These are phyloP conservation scores for Moesziomyces globuligerus DNA, from an alignment of 1,284 basidiomycete genomes.

Conservation along the genomic window DNA sequence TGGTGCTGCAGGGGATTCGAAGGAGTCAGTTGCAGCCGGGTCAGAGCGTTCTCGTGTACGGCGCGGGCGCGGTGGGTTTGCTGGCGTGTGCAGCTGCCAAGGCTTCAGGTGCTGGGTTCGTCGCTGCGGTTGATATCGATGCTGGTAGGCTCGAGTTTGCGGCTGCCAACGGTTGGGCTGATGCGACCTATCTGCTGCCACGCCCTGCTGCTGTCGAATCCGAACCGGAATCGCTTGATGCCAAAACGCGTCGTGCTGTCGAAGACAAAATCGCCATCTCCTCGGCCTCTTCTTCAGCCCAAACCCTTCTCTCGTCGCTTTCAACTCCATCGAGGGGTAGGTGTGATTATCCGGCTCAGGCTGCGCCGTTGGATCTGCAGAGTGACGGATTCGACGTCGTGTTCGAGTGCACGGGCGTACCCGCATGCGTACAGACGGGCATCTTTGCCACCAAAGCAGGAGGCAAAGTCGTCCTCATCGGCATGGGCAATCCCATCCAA, in stretches of 20 bases:
- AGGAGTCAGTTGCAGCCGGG: conserved; percentile 75
- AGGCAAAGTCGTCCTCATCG: conserved; percentile 88
- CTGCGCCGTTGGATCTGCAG: conserved; percentile 23
- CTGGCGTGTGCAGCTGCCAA: conserved; percentile 74
- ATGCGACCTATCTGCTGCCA: conserved; percentile 77
- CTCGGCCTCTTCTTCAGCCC: conserved; percentile 69
- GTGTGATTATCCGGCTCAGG: conserved; percentile 21
- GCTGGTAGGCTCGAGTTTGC: conserved; percentile 46
- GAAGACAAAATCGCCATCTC: conserved; percentile 71
- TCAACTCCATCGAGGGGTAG: background rate
- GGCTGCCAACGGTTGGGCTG: conserved; percentile 74
- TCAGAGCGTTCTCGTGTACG: conserved; percentile 84
- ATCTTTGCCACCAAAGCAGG: conserved; percentile 76
- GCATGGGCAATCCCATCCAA: conserved; percentile 89
- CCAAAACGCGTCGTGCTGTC: conserved; percentile 74
- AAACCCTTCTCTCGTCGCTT: conserved; percentile 16
- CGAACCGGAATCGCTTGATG: conserved; percentile 11
- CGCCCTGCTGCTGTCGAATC: conserved; percentile 66
- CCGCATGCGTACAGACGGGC: conserved; percentile 69
- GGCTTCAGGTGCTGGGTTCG: conserved; percentile 57
- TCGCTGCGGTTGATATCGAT: conserved; percentile 56
- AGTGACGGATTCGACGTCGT: conserved; percentile 82
- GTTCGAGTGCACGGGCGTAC: conserved; percentile 94
- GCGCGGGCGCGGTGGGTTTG: conserved; percentile 90
- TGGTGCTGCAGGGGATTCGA: conserved; percentile 83